A percentile compares a stretch with the other conserved stretches of the same genome.
phyloP scores from a whole-genome alignment of 2,329 filamentous ascomycete genomes.

The Microsporum canis region DNA sequence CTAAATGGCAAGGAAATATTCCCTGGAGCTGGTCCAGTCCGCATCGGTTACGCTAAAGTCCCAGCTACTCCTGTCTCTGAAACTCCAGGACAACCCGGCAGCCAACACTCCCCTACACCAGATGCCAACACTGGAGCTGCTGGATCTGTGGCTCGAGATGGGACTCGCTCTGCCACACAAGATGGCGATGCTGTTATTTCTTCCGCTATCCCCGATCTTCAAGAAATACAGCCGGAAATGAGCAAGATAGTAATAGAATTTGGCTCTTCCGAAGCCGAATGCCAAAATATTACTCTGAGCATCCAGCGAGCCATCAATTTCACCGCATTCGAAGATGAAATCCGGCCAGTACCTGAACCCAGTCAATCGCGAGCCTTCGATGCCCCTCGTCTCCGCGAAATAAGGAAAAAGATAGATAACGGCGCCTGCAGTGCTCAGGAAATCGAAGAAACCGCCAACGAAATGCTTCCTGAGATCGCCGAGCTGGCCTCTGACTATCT shows the following conservation, averaged over 20 bases:
- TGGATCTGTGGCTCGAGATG: constrained; percentile 15
- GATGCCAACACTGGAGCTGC: constrained; percentile 53
- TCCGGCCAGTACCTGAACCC: constrained; percentile 78
- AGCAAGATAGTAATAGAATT: constrained; percentile 77
- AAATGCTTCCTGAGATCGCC: constrained; percentile 93
- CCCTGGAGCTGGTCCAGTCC: constrained; percentile 83
- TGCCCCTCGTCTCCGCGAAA: constrained; percentile 86
- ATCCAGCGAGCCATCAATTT: constrained; percentile 69
- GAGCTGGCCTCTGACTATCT: constrained; percentile 93
- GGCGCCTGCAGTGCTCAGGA: constrained; percentile 73
- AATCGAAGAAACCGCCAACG: constrained; percentile 81
- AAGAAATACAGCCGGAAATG: constrained; percentile 73
- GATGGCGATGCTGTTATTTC: constrained; percentile 27
- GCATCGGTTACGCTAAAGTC: constrained; percentile 96
- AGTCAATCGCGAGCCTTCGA: constrained; percentile 83
- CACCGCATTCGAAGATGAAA: constrained; percentile 63
- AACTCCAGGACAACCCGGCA: constrained; percentile 77
- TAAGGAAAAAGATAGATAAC: constrained; percentile 95
- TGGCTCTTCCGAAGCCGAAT: constrained; percentile 71
- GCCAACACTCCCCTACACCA: constrained; percentile 83
- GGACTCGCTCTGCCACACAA: constrained; percentile 20
- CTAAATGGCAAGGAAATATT: constrained; percentile 98
- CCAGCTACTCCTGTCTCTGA: constrained; percentile 67
- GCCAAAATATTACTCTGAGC: constrained; percentile 56
- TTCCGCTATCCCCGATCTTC: constrained; percentile 56